Evolutionary conservation across 1,139 yeast genomes (phyloP).

Genomic region (Yamadazyma atlantica): DNA sequence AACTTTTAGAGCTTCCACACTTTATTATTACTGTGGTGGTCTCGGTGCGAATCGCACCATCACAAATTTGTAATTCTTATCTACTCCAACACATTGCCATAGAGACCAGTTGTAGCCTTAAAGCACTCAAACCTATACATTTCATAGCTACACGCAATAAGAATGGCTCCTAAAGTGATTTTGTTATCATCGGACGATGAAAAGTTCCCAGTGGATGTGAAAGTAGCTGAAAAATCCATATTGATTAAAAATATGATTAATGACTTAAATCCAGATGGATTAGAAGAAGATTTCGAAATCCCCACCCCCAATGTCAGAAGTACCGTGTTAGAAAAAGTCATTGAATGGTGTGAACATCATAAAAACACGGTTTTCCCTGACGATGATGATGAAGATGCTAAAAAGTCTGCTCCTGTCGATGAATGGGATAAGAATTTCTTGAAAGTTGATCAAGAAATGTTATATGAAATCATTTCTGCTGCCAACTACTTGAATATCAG

Average conservation of each 20-base stretch:
- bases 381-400: conserved; percentile 78
- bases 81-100: too few relatives aligned
- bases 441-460: conserved; percentile 97
- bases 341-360: conserved; percentile 98
- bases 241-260: conserved; percentile 88
- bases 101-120: too few relatives aligned
- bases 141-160: too few relatives aligned
- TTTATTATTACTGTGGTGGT: too few relatives aligned
- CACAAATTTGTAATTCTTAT: too few relatives aligned
- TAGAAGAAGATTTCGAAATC: conserved; percentile 71
- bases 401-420: conserved; percentile 81
- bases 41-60: too few relatives aligned
- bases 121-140: too few relatives aligned
- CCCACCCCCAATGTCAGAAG: conserved; percentile 92
- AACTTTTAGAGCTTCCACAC: too few relatives aligned
- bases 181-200: conserved; percentile 75
- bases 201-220: conserved; percentile 69
- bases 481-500: conserved; percentile 94
- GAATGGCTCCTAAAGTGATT: conserved; percentile 56
- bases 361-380: conserved; percentile 75
- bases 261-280: conserved; percentile 66
- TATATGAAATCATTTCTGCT: conserved; percentile 92
- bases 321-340: conserved; percentile 82
- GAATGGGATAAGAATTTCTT: conserved; percentile 97
- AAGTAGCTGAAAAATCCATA: conserved; percentile 87